A percentile compares a stretch with the other conserved stretches of the same genome.
These are phyloP conservation scores for Digitaria exilis DNA, from an alignment of 202 grass and related monocot genomes.

Conservation along the genomic window DNA sequence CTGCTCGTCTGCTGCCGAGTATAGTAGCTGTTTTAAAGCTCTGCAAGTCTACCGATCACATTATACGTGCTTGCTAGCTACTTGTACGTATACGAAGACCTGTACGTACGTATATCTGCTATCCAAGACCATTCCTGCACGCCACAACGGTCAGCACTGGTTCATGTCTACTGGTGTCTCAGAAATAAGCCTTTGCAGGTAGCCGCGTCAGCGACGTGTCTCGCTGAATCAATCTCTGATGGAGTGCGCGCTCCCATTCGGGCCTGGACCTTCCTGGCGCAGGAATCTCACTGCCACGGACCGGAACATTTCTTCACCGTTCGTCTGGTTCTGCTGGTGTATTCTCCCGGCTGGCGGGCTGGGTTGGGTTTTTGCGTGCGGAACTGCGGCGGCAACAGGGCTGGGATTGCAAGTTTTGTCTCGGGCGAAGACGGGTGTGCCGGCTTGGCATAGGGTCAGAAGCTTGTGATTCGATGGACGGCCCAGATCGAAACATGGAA, in stretches of 20 bases:
- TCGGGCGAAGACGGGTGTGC: background rate
- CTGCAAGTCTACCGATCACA: background rate
- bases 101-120: background rate
- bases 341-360: too few relatives aligned
- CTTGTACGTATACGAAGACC: background rate
- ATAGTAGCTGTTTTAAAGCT: background rate
- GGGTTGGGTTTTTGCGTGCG: background rate
- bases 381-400: background rate
- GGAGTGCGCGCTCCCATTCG: too few relatives aligned
- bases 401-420: conserved; percentile 25
- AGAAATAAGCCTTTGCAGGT: background rate
- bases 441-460: too few relatives aligned
- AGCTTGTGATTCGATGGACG: background rate
- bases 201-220: conserved; percentile 8
- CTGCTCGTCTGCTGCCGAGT: background rate
- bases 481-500: background rate
- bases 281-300: conserved; percentile 11
- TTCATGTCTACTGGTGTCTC: too few relatives aligned
- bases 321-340: background rate
- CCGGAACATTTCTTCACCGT: background rate
- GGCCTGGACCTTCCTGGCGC: background rate
- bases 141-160: conserved; percentile 34
- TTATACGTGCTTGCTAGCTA: background rate
- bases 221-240: background rate
- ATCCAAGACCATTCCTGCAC: conserved; percentile 28